phyloP scores from a whole-genome alignment of 495 filamentous ascomycete genomes.

The Neurospora cerealis region DNA sequence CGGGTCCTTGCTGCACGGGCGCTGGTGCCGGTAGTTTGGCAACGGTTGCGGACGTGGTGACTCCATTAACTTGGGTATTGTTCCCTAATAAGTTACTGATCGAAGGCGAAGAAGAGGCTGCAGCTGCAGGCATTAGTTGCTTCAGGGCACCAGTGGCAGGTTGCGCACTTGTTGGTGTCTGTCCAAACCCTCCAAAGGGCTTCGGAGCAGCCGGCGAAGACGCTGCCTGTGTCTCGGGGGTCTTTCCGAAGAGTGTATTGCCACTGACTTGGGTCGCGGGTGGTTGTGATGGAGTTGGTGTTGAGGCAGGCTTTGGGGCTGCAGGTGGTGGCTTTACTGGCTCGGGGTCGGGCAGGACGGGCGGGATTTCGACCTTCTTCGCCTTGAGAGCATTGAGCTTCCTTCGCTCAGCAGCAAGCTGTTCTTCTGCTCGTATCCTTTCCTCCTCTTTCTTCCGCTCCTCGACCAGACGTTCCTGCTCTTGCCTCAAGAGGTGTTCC shows the following conservation, averaged over 20 bases:
- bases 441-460: constrained; percentile 43
- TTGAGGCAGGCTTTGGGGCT: background rate
- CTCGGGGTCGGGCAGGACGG: constrained; percentile 25
- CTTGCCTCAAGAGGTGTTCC: constrained; percentile 35
- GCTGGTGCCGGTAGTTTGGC: background rate
- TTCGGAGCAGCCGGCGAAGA: background rate
- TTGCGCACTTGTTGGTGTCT: background rate
- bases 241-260: constrained; percentile 1
- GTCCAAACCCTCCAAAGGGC: background rate
- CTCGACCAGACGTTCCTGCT: constrained; percentile 35
- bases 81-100: constrained; percentile 1
- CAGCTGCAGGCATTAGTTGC: background rate
- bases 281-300: constrained; percentile 1
- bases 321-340: constrained; percentile 8
- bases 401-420: constrained; percentile 29
- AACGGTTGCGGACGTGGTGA: background rate
- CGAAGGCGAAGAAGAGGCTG: background rate
- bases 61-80: constrained; percentile 3
- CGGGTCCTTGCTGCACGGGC: background rate
- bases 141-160: background rate
- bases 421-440: constrained; percentile 36
- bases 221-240: background rate
- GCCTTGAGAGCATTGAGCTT: constrained; percentile 32
- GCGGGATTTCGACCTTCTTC: constrained; percentile 32
- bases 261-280: background rate